Conservation (phyloP, 1,284 basidiomycete genomes). For the Polyporus tsugae region DNA sequence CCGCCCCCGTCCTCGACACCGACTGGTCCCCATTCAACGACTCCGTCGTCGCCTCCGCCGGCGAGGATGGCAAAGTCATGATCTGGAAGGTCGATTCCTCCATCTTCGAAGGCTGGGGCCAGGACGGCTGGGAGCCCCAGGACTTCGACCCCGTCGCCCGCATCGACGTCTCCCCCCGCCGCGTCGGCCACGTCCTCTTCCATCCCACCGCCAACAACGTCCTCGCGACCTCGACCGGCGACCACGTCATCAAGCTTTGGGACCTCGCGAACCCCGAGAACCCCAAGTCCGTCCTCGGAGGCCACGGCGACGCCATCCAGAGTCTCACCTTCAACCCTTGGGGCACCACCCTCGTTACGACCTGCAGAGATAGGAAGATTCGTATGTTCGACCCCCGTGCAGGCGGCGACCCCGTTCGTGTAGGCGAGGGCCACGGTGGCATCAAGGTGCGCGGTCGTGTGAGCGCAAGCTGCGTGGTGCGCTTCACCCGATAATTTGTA, state of each 20-base stretch:
- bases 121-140: slow-evolving; percentile 81
- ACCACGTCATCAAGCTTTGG: slow-evolving; percentile 92
- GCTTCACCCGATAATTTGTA: background rate
- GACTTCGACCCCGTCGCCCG: slow-evolving; percentile 87
- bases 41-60: slow-evolving; percentile 87
- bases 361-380: slow-evolving; percentile 92
- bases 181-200: slow-evolving; percentile 95
- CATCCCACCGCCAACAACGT: slow-evolving; percentile 93
- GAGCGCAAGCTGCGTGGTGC: background rate
- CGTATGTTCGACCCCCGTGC: slow-evolving; percentile 90
- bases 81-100: slow-evolving; percentile 85
- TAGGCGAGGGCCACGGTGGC: slow-evolving; percentile 89
- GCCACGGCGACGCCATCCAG: slow-evolving; percentile 92
- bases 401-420: slow-evolving; percentile 81
- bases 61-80: slow-evolving; percentile 93
- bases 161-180: slow-evolving; percentile 80
- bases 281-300: slow-evolving; percentile 68
- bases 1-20: slow-evolving; percentile 92
- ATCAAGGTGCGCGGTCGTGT: slow-evolving; percentile 66
- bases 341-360: slow-evolving; percentile 81
- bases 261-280: slow-evolving; percentile 81
- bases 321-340: slow-evolving; percentile 86
- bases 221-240: slow-evolving; percentile 88
- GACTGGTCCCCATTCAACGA: slow-evolving; percentile 98
- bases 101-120: slow-evolving; percentile 87